Conservation (phyloP, 257 asterid genomes). For the Solanum etuberosum region DNA sequence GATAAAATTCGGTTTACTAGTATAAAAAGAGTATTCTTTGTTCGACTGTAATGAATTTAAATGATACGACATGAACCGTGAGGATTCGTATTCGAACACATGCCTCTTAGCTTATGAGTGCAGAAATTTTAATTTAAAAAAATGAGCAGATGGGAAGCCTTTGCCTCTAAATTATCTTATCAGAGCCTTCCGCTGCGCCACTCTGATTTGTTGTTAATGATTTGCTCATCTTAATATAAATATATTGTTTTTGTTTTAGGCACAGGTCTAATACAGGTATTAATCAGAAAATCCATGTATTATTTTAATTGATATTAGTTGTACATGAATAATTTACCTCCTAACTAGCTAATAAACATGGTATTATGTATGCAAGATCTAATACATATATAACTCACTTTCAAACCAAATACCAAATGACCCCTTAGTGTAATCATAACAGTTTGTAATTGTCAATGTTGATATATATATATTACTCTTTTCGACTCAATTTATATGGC, state of each 20-base stretch:
- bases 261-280: too few species aligned
- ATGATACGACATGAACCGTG: neutral
- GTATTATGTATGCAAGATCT: too few species aligned
- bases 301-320: neutral
- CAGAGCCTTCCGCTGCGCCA: slow-evolving; percentile 85
- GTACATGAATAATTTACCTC: neutral
- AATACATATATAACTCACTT: neutral
- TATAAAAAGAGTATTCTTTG: neutral
- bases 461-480: neutral
- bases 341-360: neutral
- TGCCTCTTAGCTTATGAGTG: too few species aligned
- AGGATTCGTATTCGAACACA: neutral
- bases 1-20: neutral
- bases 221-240: neutral
- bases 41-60: neutral
- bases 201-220: slow-evolving; percentile 9
- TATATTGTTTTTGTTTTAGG: too few species aligned
- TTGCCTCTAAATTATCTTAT: slow-evolving; percentile 12
- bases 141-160: neutral
- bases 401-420: neutral
- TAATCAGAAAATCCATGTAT: too few species aligned
- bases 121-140: too few species aligned
- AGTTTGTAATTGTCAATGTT: neutral
- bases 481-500: neutral
- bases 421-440: neutral